These are phyloP conservation scores for Abelmoschus esculentus DNA, from an alignment of 345 rosid species.

Conservation along the genomic window DNA sequence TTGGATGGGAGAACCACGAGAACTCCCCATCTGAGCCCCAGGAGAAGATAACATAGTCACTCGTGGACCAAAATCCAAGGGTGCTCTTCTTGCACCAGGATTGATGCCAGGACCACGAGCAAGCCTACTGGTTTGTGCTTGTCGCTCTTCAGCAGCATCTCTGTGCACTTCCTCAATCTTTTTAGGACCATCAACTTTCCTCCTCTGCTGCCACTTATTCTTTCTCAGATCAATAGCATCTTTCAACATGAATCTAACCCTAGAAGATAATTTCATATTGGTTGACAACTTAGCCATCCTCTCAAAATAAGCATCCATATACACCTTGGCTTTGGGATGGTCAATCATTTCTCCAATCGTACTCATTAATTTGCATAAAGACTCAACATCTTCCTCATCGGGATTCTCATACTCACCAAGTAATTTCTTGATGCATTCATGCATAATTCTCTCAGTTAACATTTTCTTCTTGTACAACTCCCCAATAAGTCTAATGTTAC, in stretches of 20 bases:
- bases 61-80: slow-evolving; percentile 69
- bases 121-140: slow-evolving; percentile 62
- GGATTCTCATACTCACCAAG: slow-evolving; percentile 69
- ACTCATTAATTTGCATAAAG: slow-evolving; percentile 88
- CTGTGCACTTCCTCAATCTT: slow-evolving; percentile 97
- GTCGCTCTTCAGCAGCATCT: slow-evolving; percentile 97
- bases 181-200: slow-evolving; percentile 99
- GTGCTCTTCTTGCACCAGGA: slow-evolving; percentile 52
- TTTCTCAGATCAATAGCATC: slow-evolving; percentile 81
- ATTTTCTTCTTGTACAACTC: slow-evolving; percentile 88
- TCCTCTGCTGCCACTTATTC: slow-evolving; percentile 96
- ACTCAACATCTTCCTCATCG: slow-evolving; percentile 89
- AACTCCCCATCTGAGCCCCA: slow-evolving; percentile 58
- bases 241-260: slow-evolving; percentile 90
- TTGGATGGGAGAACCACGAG: slow-evolving; percentile 53
- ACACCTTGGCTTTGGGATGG: slow-evolving; percentile 51
- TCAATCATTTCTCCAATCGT: slow-evolving; percentile 93
- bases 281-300: slow-evolving; percentile 56
- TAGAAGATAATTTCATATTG: slow-evolving; percentile 66
- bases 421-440: slow-evolving; percentile 66
- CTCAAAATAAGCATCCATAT: slow-evolving; percentile 77
- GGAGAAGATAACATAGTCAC: slow-evolving; percentile 70
- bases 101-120: slow-evolving; percentile 60
- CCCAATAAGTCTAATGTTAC: slow-evolving; percentile 94
- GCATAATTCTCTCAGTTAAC: slow-evolving; percentile 96